Evolutionary conservation across 78 protist species (phyloP).

Genomic region (Dictyostelium firmibasis): DNA sequence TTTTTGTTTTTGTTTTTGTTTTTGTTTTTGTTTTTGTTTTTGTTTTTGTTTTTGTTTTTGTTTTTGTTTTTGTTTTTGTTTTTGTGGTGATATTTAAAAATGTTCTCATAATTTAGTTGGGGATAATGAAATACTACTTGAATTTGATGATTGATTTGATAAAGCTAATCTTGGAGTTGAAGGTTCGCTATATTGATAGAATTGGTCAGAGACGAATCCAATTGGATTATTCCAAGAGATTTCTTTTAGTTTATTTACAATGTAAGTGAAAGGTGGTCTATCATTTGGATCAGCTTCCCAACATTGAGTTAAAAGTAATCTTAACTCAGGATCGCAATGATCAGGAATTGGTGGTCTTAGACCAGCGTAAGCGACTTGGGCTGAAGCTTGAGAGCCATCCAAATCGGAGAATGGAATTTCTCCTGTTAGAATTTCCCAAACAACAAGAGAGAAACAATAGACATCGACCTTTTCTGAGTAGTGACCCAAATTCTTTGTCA

Average conservation of each 20-base stretch:
- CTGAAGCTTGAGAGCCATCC: conserved; percentile 74
- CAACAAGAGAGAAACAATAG: conserved; percentile 64
- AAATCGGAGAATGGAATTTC: conserved; percentile 72
- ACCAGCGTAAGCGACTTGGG: conserved; percentile 73
- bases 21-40: not conserved
- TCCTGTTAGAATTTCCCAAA: conserved; percentile 65
- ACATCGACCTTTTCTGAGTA: conserved; percentile 63
- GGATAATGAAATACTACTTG: not conserved
- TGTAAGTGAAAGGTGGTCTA: conserved; percentile 18
- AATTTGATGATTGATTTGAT: not conserved
- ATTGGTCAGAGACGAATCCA: conserved; percentile 37
- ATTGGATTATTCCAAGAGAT: conserved; percentile 64
- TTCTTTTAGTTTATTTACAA: conserved; percentile 42
- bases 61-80: not conserved
- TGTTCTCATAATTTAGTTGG: not conserved
- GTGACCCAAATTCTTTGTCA: conserved; percentile 57
- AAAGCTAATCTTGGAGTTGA: not conserved
- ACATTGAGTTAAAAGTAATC: conserved; percentile 28
- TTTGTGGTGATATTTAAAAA: too few species aligned
- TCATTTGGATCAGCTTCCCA: conserved; percentile 57
- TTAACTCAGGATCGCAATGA: conserved; percentile 15
- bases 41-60: not conserved
- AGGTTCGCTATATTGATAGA: conserved; percentile 9
- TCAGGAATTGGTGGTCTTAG: conserved; percentile 56
- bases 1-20: not conserved